Evolutionary conservation across 1,284 basidiomycete species (phyloP).

Genomic region (Ceratobasidium sp.): DNA sequence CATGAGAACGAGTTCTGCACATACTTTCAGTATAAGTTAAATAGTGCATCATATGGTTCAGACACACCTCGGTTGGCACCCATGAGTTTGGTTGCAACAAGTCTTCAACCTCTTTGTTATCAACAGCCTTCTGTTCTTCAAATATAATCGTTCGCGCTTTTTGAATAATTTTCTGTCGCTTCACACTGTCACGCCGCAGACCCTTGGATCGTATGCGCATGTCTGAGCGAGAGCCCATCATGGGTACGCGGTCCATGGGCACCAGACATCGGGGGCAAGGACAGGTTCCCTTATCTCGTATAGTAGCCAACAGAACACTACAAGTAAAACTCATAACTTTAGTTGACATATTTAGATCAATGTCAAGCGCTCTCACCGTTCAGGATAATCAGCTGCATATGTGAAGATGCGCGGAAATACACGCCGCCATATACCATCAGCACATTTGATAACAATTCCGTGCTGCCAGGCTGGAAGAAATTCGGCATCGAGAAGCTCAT

Average conservation of each 20-base stretch:
- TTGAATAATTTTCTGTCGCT: neutral
- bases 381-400: constrained; percentile 58
- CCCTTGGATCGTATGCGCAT: constrained; percentile 16
- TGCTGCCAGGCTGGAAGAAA: constrained; percentile 57
- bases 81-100: constrained; percentile 21
- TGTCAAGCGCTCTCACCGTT: constrained; percentile 54
- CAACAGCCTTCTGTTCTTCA: constrained; percentile 12
- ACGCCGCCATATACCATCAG: constrained; percentile 53
- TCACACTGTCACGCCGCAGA: constrained; percentile 8
- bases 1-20: constrained; percentile 38
- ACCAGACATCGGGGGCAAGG: constrained; percentile 45
- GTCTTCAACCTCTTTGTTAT: constrained; percentile 12
- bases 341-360: no score
- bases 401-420: constrained; percentile 56
- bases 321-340: neutral
- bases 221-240: constrained; percentile 49
- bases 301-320: constrained; percentile 35
- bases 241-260: constrained; percentile 7
- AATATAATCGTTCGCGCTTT: constrained; percentile 20
- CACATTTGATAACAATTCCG: constrained; percentile 55
- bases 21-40: neutral
- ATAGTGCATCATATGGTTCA: neutral
- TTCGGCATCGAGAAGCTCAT: constrained; percentile 52
- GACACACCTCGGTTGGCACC: constrained; percentile 43
- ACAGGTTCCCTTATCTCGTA: constrained; percentile 8